Evolutionary conservation across 1,139 yeast species (phyloP).

Genomic region (Lodderomyces orthopsilosis): DNA sequence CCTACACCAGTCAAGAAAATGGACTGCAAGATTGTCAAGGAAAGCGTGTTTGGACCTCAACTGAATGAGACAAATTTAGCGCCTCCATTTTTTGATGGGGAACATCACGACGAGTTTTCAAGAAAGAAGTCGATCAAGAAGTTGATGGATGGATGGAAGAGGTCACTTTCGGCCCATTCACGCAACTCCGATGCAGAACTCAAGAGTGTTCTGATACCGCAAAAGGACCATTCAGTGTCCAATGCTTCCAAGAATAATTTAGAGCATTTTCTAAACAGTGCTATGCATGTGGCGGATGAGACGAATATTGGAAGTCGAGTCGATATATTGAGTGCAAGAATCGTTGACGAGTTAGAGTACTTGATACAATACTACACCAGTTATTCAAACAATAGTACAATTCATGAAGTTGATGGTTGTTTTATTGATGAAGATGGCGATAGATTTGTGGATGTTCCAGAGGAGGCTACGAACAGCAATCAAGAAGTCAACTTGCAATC

Average conservation of each 20-base stretch:
- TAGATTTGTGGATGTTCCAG: conserved; percentile 15
- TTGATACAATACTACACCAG: conserved; percentile 36
- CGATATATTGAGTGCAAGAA: conserved; percentile 76
- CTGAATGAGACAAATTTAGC: conserved; percentile 3
- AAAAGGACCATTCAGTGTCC: background rate
- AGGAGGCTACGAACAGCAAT: conserved; percentile 1
- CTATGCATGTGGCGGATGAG: conserved; percentile 15
- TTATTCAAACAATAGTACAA: conserved; percentile 22
- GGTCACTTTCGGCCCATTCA: conserved; percentile 16
- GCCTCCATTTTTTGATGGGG: conserved; percentile 9
- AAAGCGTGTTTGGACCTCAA: conserved; percentile 6
- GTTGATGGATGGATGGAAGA: conserved; percentile 44
- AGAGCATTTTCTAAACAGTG: conserved; percentile 11
- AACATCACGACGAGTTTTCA: conserved; percentile 17
- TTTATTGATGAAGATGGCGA: conserved; percentile 5
- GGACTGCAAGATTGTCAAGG: conserved; percentile 29
- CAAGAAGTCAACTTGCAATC: conserved; percentile 9
- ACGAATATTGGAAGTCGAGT: conserved; percentile 43
- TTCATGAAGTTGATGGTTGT: conserved; percentile 21
- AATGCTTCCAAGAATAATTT: conserved; percentile 10
- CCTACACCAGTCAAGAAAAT: conserved; percentile 68
- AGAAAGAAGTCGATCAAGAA: conserved; percentile 39
- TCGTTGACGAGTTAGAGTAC: conserved; percentile 67
- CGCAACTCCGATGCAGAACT: background rate
- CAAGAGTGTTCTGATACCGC: conserved; percentile 2